A percentile compares a stretch with the other conserved stretches of the same genome.
Evolutionary conservation across 805 yeast genomes (phyloP).

Genomic region (Nakazawaea anatomiae): DNA sequence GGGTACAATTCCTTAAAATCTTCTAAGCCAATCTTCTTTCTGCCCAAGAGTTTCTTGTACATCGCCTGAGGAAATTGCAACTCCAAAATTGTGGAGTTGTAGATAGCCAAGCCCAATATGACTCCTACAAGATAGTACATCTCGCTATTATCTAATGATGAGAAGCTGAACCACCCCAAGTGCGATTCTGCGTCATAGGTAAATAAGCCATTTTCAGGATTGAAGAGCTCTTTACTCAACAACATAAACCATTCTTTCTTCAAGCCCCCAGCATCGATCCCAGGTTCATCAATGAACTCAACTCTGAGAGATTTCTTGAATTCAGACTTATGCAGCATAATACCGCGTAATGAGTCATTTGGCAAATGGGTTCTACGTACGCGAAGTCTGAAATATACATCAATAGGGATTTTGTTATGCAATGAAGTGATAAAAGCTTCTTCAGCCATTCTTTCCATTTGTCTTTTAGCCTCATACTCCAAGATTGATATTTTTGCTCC

Average conservation of each 20-base stretch:
- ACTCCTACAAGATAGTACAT: conserved; percentile 77
- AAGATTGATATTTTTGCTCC: conserved; percentile 78
- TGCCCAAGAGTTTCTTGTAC: conserved; percentile 65
- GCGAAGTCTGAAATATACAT: conserved; percentile 61
- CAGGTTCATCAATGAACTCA: conserved; percentile 84
- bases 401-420: conserved; percentile 53
- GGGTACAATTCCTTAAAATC: conserved; percentile 74
- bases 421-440: conserved; percentile 79
- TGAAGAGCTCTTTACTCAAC: conserved; percentile 63
- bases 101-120: conserved; percentile 83
- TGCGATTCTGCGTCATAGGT: conserved; percentile 61
- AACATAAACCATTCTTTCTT: conserved; percentile 90
- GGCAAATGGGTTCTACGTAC: conserved; percentile 66
- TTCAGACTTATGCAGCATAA: conserved; percentile 50
- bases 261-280: conserved; percentile 93
- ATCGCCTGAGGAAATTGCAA: conserved; percentile 69
- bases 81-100: conserved; percentile 83
- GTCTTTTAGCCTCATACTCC: conserved; percentile 74
- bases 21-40: conserved; percentile 44
- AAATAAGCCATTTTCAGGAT: conserved; percentile 64
- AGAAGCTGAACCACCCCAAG: conserved; percentile 67
- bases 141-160: conserved; percentile 40
- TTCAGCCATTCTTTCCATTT: conserved; percentile 84
- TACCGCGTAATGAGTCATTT: conserved; percentile 66
- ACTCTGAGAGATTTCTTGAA: conserved; percentile 71